Evolutionary conservation across 2,329 filamentous ascomycete species (phyloP), one percentile per base, ranked within the genome.

Genomic region (Colletotrichum kahawae): DNA sequence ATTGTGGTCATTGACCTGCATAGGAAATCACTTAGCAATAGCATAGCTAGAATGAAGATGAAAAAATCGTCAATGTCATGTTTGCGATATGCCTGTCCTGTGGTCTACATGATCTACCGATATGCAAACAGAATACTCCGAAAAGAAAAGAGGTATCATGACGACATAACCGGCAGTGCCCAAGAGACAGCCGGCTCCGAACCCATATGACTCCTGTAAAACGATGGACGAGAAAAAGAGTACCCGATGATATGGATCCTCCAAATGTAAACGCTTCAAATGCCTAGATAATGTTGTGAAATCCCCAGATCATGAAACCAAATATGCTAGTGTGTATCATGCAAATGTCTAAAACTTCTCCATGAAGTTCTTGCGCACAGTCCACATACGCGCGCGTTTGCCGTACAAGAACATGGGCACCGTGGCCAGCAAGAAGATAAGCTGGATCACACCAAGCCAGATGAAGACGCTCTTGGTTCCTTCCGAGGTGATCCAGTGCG

Each of bases 391-490:
- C 18, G 93, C 92, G 71, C 95, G 87, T 88, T 98, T 98, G 21
- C 96, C 96, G 81, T 92, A 98, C 24, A 98, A 94, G 82, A 97
- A 98, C 94, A 98, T 95, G 1, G 96, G 96, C 70, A 98, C 93
- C 1, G 95, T 94, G 69, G 89, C 92, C 4, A 95, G 80, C 82
- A 98, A 88, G 70, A 93, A 90, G 14, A 92, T 91, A 38, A 98
- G 84, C 84, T 98, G 96, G 33, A 98, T 97, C 31, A 95, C 89
- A 4, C 96, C 96, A 67, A 98, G 90, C 80, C 93, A 95, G 59
- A 98, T 85, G 81, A 95, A 98, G 0, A 98, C 95, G 13, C 86
- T 89, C 84, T 93, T 95, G 13, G 94, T 89, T 0, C 96, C 96
- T 72, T 95, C 93, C 2, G 84, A 82, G 36, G 94, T 90, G 27